Evolutionary conservation across 768 basidiomycete genomes (phyloP).

Genomic region (Lactarius evosmus): DNA sequence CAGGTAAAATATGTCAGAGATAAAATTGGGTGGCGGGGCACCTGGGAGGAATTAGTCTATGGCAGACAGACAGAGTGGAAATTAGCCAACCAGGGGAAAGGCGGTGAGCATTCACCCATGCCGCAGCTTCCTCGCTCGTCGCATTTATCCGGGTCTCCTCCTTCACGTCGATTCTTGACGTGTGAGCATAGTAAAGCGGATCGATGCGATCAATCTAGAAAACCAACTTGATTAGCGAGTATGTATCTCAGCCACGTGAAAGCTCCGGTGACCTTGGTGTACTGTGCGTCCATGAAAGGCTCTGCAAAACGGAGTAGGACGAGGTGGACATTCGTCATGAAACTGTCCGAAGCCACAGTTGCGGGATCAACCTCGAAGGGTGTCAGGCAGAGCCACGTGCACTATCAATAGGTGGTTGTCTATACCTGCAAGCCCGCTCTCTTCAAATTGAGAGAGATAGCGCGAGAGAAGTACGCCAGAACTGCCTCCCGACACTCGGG

Average conservation of each 20-base stretch:
- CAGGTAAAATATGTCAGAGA: constrained; percentile 92
- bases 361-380: constrained; percentile 68
- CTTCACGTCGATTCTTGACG: constrained; percentile 65
- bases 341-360: constrained; percentile 87
- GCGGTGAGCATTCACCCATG: constrained; percentile 59
- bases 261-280: constrained; percentile 61
- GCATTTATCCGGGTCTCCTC: constrained; percentile 96
- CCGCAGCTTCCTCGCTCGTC: constrained; percentile 78
- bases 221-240: neutral
- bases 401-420: constrained; percentile 2
- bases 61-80: neutral
- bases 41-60: constrained; percentile 31
- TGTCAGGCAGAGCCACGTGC: neutral
- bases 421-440: constrained; percentile 87
- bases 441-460: constrained; percentile 72
- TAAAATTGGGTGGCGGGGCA: constrained; percentile 80
- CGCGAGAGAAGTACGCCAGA: constrained; percentile 74
- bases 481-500: constrained; percentile 77
- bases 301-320: constrained; percentile 83
- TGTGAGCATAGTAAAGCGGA: constrained; percentile 70
- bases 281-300: constrained; percentile 91
- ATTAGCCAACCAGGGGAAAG: constrained; percentile 41
- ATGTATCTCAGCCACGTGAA: neutral
- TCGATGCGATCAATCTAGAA: constrained; percentile 88
- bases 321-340: constrained; percentile 88